Conservation (phyloP, 108 stramenopile species). For the Cyclotella baltica region DNA sequence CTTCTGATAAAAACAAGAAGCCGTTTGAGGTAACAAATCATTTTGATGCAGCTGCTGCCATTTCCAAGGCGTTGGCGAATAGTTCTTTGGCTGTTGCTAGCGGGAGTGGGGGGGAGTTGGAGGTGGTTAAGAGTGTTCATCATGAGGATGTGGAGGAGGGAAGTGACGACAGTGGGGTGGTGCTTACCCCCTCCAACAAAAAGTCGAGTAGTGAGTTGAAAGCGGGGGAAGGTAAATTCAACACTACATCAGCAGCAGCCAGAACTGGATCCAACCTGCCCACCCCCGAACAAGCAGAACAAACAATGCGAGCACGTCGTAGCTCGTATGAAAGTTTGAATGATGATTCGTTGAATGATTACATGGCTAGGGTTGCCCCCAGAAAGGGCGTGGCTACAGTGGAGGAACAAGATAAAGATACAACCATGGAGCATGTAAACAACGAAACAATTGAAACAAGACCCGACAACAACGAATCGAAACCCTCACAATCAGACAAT, state of each 20-base stretch:
- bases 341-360: constrained; percentile 16
- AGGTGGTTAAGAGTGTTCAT: constrained; percentile 2
- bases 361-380: background rate
- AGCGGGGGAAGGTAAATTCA: background rate
- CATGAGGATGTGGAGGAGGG: background rate
- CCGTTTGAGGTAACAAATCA: constrained; percentile 38
- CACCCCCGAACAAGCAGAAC: constrained; percentile 29
- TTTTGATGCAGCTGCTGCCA: constrained; percentile 45
- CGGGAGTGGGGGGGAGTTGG: constrained; percentile 29
- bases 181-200: constrained; percentile 7
- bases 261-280: constrained; percentile 1
- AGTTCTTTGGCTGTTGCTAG: constrained; percentile 27
- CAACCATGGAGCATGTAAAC: background rate
- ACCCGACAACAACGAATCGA: background rate
- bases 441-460: background rate
- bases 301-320: constrained; percentile 13
- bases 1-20: constrained; percentile 7
- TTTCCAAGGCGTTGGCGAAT: constrained; percentile 39
- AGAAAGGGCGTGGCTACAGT: too few species aligned
- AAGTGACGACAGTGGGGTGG: background rate
- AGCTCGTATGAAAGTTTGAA: constrained; percentile 28
- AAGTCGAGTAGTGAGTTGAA: background rate
- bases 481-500: constrained; percentile 12
- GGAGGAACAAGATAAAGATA: background rate
- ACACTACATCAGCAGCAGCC: background rate